These are phyloP conservation scores for Phialocephala subalpina DNA, from an alignment of 2,329 filamentous ascomycete genomes.

Conservation along the genomic window DNA sequence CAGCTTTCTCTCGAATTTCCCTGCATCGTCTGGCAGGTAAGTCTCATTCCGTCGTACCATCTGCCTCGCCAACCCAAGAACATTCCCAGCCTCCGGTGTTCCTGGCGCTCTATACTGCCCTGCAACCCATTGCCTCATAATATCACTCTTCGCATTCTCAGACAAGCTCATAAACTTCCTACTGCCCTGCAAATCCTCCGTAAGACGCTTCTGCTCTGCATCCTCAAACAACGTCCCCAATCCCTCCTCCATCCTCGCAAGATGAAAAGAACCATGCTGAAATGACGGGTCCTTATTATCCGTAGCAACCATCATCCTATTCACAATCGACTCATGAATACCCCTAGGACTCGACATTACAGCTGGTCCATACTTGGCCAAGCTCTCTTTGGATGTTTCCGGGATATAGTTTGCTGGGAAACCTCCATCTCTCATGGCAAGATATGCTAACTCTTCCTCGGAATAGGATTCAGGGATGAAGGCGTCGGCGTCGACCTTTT, in stretches of 20 bases:
- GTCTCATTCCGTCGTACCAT: constrained; percentile 43
- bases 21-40: constrained; percentile 40
- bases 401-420: constrained; percentile 38
- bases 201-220: constrained; percentile 33
- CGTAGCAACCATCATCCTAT: constrained; percentile 40
- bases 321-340: constrained; percentile 34
- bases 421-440: constrained; percentile 35
- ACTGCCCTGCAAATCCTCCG: constrained; percentile 21
- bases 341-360: constrained; percentile 37
- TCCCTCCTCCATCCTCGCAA: constrained; percentile 31
- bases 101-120: constrained; percentile 41
- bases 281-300: constrained; percentile 28
- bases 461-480: constrained; percentile 30
- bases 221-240: constrained; percentile 40
- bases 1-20: constrained; percentile 41
- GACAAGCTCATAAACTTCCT: constrained; percentile 22
- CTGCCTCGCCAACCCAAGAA: constrained; percentile 35
- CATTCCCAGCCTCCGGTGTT: constrained; percentile 22
- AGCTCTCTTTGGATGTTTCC: constrained; percentile 32
- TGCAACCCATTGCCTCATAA: constrained; percentile 40
- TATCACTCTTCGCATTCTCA: constrained; percentile 30
- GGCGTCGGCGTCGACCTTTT: constrained; percentile 33
- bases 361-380: constrained; percentile 35
- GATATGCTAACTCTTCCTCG: constrained; percentile 36
- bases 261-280: constrained; percentile 28